A percentile compares a stretch with the other conserved stretches of the same genome.
Evolutionary conservation across 176 grass and related monocot species (phyloP).

Genomic region (Alopecurus myosuroides): DNA sequence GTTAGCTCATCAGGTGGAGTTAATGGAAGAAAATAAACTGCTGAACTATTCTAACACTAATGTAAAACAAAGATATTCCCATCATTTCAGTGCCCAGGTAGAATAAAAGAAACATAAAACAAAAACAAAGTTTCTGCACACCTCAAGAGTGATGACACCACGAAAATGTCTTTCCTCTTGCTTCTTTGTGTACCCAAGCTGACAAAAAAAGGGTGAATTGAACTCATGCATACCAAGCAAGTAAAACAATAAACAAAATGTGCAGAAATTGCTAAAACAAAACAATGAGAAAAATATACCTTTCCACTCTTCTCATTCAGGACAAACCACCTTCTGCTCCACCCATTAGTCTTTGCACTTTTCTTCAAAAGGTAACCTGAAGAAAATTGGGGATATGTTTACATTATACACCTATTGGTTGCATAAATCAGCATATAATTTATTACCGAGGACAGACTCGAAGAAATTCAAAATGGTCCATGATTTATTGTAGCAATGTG

Average conservation of each 20-base stretch:
- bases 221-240: slow-evolving; percentile 18
- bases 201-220: slow-evolving; percentile 32
- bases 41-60: neutral
- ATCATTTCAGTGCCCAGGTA: neutral
- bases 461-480: neutral
- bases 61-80: neutral
- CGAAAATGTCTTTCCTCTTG: slow-evolving; percentile 91
- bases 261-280: slow-evolving; percentile 5
- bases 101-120: neutral
- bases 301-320: slow-evolving; percentile 94
- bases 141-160: slow-evolving; percentile 84
- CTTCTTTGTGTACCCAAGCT: slow-evolving; percentile 96
- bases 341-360: slow-evolving; percentile 87
- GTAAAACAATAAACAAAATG: slow-evolving; percentile 2
- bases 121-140: slow-evolving; percentile 28
- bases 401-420: neutral
- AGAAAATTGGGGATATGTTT: neutral
- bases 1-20: neutral
- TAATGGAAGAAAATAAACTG: neutral
- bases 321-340: slow-evolving; percentile 87
- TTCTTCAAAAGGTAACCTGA: slow-evolving; percentile 88
- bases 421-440: slow-evolving; percentile 1
- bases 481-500: neutral
- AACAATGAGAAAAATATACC: slow-evolving; percentile 32
- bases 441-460: neutral